Evolutionary conservation across 176 grass and related monocot genomes (phyloP).

Genomic region (Hordeum marinum): DNA sequence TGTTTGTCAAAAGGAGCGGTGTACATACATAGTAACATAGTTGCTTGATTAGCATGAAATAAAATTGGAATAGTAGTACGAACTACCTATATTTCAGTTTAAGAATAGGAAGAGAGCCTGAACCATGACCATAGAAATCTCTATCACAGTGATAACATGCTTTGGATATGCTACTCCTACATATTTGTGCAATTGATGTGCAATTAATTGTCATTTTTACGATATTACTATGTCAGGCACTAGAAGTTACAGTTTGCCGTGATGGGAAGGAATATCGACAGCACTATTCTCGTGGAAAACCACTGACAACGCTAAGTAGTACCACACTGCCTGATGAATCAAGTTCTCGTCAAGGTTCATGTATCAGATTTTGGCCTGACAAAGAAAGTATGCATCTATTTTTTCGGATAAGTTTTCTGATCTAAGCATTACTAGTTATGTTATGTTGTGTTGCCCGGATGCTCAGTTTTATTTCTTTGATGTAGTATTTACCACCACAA

Average conservation of each 20-base stretch:
- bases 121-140: neutral
- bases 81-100: neutral
- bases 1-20: neutral
- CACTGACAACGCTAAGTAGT: conserved; percentile 51
- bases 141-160: neutral
- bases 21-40: neutral
- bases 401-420: neutral
- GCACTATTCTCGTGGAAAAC: conserved; percentile 82
- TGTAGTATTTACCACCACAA: conserved; percentile 90
- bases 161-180: conserved; percentile 6
- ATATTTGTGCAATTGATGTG: neutral
- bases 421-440: conserved; percentile 15
- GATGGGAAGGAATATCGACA: conserved; percentile 79
- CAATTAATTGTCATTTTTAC: conserved; percentile 5
- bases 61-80: neutral
- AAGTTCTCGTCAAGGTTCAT: conserved; percentile 52
- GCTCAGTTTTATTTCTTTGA: conserved; percentile 17
- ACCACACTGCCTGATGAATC: conserved; percentile 42
- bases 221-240: conserved; percentile 46
- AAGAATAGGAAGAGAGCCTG: neutral
- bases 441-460: conserved; percentile 6
- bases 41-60: neutral
- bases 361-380: conserved; percentile 94
- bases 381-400: conserved; percentile 66
- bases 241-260: conserved; percentile 94